A percentile compares a stretch with the other conserved stretches of the same genome.
Evolutionary conservation across 164 flowering plant genomes (phyloP).

Genomic region (Nelumbo lutea): DNA sequence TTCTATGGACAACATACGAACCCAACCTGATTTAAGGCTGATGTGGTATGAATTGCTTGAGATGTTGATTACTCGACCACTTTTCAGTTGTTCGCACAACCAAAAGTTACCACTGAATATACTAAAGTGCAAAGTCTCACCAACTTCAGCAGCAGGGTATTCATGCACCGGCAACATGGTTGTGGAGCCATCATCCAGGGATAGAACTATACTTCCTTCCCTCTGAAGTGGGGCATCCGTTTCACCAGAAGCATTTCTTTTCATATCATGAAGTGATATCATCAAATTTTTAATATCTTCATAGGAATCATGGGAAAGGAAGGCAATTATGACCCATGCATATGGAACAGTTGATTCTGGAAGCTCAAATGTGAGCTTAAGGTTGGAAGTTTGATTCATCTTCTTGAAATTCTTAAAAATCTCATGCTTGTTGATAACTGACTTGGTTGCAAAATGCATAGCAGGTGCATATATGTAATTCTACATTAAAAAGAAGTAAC

Average conservation of each 20-base stretch:
- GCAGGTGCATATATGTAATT: slow-evolving; percentile 2
- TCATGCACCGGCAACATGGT: background rate
- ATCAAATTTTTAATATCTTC: background rate
- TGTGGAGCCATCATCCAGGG: background rate
- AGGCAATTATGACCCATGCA: slow-evolving; percentile 2
- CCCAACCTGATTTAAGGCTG: slow-evolving; percentile 1
- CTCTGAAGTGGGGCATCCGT: background rate
- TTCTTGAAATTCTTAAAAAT: background rate
- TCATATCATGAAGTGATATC: background rate
- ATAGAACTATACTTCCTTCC: background rate
- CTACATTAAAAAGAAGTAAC: background rate
- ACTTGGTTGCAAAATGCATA: slow-evolving; percentile 6
- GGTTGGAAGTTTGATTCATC: background rate
- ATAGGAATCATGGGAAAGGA: background rate
- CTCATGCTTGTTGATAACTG: background rate
- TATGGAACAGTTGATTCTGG: slow-evolving; percentile 2
- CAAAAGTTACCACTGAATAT: background rate
- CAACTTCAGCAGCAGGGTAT: too few species aligned
- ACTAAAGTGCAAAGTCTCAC: too few species aligned
- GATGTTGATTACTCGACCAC: background rate
- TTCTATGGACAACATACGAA: background rate
- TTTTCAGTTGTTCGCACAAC: slow-evolving; percentile 2
- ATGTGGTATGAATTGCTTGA: background rate
- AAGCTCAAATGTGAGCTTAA: background rate
- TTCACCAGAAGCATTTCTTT: too few species aligned